Evolutionary conservation across 306 rosid species (phyloP), one percentile per base, ranked within the genome.

Genomic region (Chamaecrista fasciculata): DNA sequence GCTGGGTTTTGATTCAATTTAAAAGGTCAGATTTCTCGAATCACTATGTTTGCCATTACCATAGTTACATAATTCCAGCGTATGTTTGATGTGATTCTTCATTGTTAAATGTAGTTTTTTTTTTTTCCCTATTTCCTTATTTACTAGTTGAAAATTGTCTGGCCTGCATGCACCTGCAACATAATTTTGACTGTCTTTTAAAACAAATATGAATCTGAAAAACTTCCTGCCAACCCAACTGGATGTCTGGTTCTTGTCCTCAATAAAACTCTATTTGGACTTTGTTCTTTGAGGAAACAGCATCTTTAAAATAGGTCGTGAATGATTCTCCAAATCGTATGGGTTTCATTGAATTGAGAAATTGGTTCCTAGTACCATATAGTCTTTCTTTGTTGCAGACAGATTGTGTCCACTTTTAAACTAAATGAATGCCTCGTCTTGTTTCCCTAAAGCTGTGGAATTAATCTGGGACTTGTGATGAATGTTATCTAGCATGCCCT

Each of bases 1-100:
- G 99, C 71, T 95, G 99, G 99, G 70, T 91, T 78, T 85, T 95
- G 78, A 89, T 91, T 78, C 99, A 95, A 76, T 95, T 95, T 76
- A 95, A 95, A 87, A 91, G 99, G 99, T 95, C 29, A 63, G 87
- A 66, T 78, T 67, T 63, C 73, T 67, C 71, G 59, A 66, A 21
- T 55, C 69, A 16, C 70, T 47, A 14, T 29, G 4, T 16, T 46
- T 57, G 43, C 29, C 49, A 8, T 16, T 57, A 43, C 29, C 49
- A 8, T 16, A 18, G 60, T 66, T 51, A 62, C 47, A 15, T 76
- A 24, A 59, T 36, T 76, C 52, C n/a, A 23, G 28, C 19, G 37
- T 43, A 29, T 51, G 52, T 47, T 5, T 28, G 59, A 62, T 26
- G 48, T 44, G 42, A 34, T 43, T 64, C 19, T 50, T 21, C 20